Evolutionary conservation across 2,329 filamentous ascomycete genomes (phyloP), one percentile per base, ranked within the genome.

Genomic region (Nigrospora oryzae): DNA sequence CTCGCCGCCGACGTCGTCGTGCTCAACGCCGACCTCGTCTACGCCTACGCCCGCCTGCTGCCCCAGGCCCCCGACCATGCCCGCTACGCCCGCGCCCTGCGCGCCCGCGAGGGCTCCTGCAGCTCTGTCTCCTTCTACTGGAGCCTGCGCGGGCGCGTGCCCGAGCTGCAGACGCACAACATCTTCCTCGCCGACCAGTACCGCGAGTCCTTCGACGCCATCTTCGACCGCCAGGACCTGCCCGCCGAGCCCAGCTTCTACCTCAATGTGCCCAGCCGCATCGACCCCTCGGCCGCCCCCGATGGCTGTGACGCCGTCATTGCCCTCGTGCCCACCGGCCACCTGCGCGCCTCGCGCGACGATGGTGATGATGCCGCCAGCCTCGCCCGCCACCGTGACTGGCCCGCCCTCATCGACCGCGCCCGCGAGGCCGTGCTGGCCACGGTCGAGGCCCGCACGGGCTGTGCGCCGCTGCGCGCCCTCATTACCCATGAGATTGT

Each of bases 111-210:
- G 12, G 74, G 79, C 2, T 86, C 81, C 0, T 88, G 84, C 64
- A 84, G 79, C 50, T 84, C 80, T 46, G 84, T 89, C 52, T 86
- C 81, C 5, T 89, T 89, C 64, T 89, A 87, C 69, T 89, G 83
- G 84, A 75, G 77, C 3, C 69, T 87, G 16, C 70, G 77, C 47
- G 67, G 70, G 42, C 70, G 73, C 42, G 65, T 88, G 2, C 75
- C 78, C 0, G 74, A 84, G 59, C 72, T 89, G 3, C 68, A 73
- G 15, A 77, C 81, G 0, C 85, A 89, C 64, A 89, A 89, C 60
- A 86, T 89, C 54, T 89, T 89, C 66, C 74, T 89, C 7, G 83
- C 84, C 3, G 79, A 86, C 53, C 72, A 84, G 51, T 89, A 87
- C 60, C 71, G 71, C 42, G 80, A 84, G 53, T 82, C 75, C n/a